These are phyloP conservation scores for Pontederia paniculata DNA, from an alignment of 176 grass and related monocot genomes.

Conservation along the genomic window DNA sequence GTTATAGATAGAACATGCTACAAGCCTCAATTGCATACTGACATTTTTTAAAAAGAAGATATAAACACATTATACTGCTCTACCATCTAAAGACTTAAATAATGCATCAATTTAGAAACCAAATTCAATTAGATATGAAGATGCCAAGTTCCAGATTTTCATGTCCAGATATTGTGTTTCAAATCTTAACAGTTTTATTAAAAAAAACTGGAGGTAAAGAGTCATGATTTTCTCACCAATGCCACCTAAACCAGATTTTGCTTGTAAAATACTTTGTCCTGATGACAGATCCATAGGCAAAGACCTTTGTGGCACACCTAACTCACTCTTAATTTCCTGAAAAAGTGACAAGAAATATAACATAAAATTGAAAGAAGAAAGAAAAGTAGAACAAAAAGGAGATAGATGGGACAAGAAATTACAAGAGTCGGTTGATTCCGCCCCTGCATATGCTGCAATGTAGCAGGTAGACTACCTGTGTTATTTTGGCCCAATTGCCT, in stretches of 20 bases:
- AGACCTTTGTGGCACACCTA: conserved; percentile 46
- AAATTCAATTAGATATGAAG: no score
- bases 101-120: no score
- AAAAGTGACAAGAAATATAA: conserved; percentile 16
- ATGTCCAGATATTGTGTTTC: conserved; percentile 1
- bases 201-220: conserved; percentile 1
- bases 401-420: conserved; percentile 27
- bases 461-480: conserved; percentile 41
- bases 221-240: conserved; percentile 46
- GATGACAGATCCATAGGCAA: conserved; percentile 61
- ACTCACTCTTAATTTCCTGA: conserved; percentile 70
- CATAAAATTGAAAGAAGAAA: conserved; percentile 4
- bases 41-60: no score
- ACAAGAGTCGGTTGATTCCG: conserved; percentile 50
- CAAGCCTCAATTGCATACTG: no score
- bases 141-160: background rate
- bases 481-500: conserved; percentile 50
- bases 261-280: conserved; percentile 45
- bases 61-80: no score
- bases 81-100: no score
- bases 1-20: no score
- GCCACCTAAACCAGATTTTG: conserved; percentile 54
- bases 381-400: conserved; percentile 2
- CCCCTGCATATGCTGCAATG: conserved; percentile 54
- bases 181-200: conserved; percentile 1